Base-by-base conservation (phyloP, 2,329 filamentous ascomycete species). In the Colletotrichum magnum region DNA sequence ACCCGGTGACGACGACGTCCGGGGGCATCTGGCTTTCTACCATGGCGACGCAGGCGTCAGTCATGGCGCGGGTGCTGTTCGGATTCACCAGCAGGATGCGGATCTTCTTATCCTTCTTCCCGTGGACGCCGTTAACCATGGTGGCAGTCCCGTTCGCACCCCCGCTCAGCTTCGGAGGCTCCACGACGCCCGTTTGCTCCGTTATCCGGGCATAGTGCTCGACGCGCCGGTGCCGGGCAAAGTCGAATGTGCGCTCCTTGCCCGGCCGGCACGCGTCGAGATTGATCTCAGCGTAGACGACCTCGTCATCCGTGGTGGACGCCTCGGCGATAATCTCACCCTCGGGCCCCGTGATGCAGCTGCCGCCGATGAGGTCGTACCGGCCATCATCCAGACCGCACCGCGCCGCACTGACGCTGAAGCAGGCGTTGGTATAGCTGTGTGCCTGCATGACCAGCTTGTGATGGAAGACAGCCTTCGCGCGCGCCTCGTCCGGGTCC, bases 31-130 rank as follows among this genome's bases (percentile, higher is more conserved):
- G 75, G 58, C 78, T 75, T 50, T 81, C 78, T 60, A 90, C 82
- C 57, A 85, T 81, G 53, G 80, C 75, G 62, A 85, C 85, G 73
- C 94, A 84, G 32, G 87, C 88, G 5, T 89, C 82, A 4, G 92
- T 95, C 92, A 95, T 95, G 61, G 85, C 82, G 63, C 81, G 74
- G 0, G 91, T 94, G 3, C 92, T 94, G 80, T 95, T 95, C 32
- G 93, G 93, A 76, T 96, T 95, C 73, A 95, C 85, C 69, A 95
- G 83, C 43, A 95, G 85, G 69, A 94, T 89, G 69, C 47, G 69
- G 2, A 68, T 68, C 45, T 68, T 68, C 36, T 58, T 63, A 15
- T 57, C 12, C 36, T 45, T 57, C 6, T 36, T 6, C n/a, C 7
- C 36, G n/a, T 15, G 18, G 6, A 39, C 53, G n/a, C 59, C 53